Evolutionary conservation across 176 grass and related monocot species (phyloP).

Genomic region (Metroxylon sagu): DNA sequence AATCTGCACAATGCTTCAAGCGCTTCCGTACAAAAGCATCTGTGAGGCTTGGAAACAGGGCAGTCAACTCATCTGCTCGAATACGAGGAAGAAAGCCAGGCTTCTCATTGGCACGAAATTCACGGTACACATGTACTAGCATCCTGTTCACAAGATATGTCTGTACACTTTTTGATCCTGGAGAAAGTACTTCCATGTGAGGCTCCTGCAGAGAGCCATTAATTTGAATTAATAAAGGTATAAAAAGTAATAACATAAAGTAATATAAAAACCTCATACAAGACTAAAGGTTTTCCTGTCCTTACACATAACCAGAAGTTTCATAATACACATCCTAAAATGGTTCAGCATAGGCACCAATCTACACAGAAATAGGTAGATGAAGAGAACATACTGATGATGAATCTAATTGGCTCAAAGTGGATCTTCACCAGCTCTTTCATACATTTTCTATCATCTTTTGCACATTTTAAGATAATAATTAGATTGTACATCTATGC

Average conservation of each 20-base stretch:
- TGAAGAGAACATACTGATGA: too few species aligned
- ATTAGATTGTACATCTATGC: too few species aligned
- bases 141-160: constrained; percentile 80
- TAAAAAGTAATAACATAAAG: neutral
- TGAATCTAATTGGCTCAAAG: too few species aligned
- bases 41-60: constrained; percentile 64
- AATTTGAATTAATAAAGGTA: constrained; percentile 10
- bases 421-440: too few species aligned
- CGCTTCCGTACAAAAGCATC: constrained; percentile 62
- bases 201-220: constrained; percentile 56
- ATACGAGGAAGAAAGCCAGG: constrained; percentile 56
- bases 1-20: constrained; percentile 86
- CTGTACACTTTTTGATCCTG: constrained; percentile 59
- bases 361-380: too few species aligned
- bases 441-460: too few species aligned
- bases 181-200: constrained; percentile 86
- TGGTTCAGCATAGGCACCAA: too few species aligned
- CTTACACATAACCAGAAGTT: too few species aligned
- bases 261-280: too few species aligned
- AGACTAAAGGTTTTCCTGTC: too few species aligned
- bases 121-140: constrained; percentile 72
- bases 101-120: constrained; percentile 82
- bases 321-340: too few species aligned
- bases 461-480: too few species aligned
- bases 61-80: constrained; percentile 66